Percentiles rank a stretch among this genome's conserved stretches.
Evolutionary conservation across 2,329 filamentous ascomycete species (phyloP).

Genomic region (Claviceps sp.): DNA sequence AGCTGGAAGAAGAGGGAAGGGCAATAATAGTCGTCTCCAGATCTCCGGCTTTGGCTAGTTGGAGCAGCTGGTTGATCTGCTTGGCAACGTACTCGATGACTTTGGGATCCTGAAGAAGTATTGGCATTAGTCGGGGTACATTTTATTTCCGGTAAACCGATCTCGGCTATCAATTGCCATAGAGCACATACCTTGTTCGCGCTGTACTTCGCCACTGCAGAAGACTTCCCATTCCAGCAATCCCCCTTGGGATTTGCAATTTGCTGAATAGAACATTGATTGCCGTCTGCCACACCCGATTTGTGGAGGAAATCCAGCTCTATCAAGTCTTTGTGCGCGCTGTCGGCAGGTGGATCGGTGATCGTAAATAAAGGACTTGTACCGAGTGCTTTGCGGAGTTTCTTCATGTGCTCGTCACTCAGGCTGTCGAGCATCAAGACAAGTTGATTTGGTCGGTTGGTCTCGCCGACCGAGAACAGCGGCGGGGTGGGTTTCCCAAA

Average conservation of each 20-base stretch:
- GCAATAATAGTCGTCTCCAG: slow-evolving; percentile 45
- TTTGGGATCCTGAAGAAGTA: slow-evolving; percentile 22
- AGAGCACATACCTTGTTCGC: not conserved
- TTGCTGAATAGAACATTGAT: slow-evolving; percentile 24
- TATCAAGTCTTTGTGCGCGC: slow-evolving; percentile 29
- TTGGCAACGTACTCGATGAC: slow-evolving; percentile 29
- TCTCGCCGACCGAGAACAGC: slow-evolving; percentile 32
- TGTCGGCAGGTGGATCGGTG: slow-evolving; percentile 28
- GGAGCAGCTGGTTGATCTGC: slow-evolving; percentile 30
- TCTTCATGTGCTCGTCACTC: slow-evolving; percentile 30
- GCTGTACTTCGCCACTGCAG: slow-evolving; percentile 10
- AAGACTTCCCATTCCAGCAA: slow-evolving; percentile 30
- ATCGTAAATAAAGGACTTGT: slow-evolving; percentile 34
- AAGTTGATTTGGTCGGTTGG: slow-evolving; percentile 35
- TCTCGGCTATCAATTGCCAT: too few species aligned
- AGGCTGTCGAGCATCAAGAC: slow-evolving; percentile 47
- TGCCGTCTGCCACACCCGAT: slow-evolving; percentile 21
- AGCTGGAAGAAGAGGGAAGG: slow-evolving; percentile 32
- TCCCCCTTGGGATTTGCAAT: slow-evolving; percentile 29
- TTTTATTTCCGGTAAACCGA: not conserved
- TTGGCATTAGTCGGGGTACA: slow-evolving; percentile 10
- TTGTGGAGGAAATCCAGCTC: slow-evolving; percentile 25
- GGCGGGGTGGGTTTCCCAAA: slow-evolving; percentile 40
- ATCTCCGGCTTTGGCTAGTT: slow-evolving; percentile 33
- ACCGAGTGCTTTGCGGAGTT: slow-evolving; percentile 25